These are phyloP conservation scores for Trametes versicolor DNA, from an alignment of 1,284 basidiomycete genomes.

Conservation along the genomic window DNA sequence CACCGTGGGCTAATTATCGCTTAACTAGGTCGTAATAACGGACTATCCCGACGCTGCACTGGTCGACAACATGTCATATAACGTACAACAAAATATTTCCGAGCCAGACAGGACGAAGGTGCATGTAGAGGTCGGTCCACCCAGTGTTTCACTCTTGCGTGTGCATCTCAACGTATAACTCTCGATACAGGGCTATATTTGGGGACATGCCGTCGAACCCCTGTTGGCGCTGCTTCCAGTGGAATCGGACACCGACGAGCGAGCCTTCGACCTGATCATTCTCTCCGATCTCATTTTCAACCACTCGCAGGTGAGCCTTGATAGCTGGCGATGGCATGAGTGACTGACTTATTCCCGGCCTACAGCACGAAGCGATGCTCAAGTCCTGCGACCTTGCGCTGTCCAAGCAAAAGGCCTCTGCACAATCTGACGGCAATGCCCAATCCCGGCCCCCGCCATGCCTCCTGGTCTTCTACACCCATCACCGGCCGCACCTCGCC, in stretches of 20 bases:
- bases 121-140: slow-evolving; percentile 57
- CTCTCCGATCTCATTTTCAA: slow-evolving; percentile 95
- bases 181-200: slow-evolving; percentile 80
- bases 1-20: not conserved
- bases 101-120: slow-evolving; percentile 46
- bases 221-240: slow-evolving; percentile 54
- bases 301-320: slow-evolving; percentile 72
- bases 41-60: slow-evolving; percentile 91
- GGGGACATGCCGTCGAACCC: slow-evolving; percentile 77
- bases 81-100: slow-evolving; percentile 70
- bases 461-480: slow-evolving; percentile 92
- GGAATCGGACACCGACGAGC: slow-evolving; percentile 11
- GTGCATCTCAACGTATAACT: not conserved
- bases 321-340: not conserved
- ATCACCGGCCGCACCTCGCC: slow-evolving; percentile 89
- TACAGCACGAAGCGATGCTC: slow-evolving; percentile 85
- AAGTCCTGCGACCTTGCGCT: slow-evolving; percentile 72
- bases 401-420: slow-evolving; percentile 25
- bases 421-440: not conserved
- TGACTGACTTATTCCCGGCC: not conserved
- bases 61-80: slow-evolving; percentile 82
- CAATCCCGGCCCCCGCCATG: slow-evolving; percentile 51
- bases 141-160: no score
- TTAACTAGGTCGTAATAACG: slow-evolving; percentile 78
- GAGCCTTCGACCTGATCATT: slow-evolving; percentile 82